Evolutionary conservation across 108 stramenopile species (phyloP), one percentile per base, ranked within the genome.

Genomic region (Skeletonema tropicum): DNA sequence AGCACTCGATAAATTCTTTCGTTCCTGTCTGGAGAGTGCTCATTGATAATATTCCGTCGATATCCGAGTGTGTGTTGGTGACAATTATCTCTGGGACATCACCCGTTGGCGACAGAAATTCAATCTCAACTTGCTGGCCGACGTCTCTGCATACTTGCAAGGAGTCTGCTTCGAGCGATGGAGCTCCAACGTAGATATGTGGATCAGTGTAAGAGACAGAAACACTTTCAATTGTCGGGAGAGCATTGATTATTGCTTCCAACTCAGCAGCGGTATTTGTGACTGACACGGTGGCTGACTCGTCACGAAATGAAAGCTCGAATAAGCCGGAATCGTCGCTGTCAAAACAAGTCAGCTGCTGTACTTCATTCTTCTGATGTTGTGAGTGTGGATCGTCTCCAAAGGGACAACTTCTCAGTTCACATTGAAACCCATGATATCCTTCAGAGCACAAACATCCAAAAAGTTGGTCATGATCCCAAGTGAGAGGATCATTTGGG

Each of bases 391-490:
- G 90, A 58, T 92, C 91, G 66, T 92, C 89, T 29, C 91, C 93
- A 21, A 64, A 48, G 25, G 90, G 90, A 74, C 94, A 95, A 33
- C 64, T 55, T 48, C 67, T 86, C 33, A 70, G 55, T 15, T 42
- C 60, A 69, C 93, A 94, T 57, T 92, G 87, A 55, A 86, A 83
- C 39, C 93, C 89, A 33, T 75, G 82, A 42, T 79, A 93, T 3
- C 91, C 90, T n/a, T 83, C 87, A 26, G 92, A 86, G 70, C 93
- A 94, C 41, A 63, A 23, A 66, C 89, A 92, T 13, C 90, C 89
- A 60, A 76, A 85, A 6, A 91, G 60, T 26, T 86, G 75, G 64
- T 92, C 82, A 4, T 42, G 74, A 66, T 92, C 93, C 93, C 93
- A 94, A 3, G 91, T 90, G 9, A 75, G 66, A 31, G 85, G 68